These are phyloP conservation scores for Populus simonii DNA, from an alignment of 345 rosid species.

Conservation along the genomic window DNA sequence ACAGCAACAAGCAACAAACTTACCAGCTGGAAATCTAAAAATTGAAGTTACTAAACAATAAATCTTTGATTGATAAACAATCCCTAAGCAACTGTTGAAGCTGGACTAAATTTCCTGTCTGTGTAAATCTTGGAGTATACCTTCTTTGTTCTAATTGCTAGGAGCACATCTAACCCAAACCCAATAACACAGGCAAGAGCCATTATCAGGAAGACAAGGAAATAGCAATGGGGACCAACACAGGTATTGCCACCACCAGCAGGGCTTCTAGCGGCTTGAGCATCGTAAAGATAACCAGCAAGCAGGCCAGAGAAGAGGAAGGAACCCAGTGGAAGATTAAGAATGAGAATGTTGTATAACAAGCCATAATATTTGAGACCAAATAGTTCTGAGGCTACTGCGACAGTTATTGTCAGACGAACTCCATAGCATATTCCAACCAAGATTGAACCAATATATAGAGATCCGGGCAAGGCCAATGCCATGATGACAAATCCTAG, in stretches of 20 bases:
- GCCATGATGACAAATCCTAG: slow-evolving; percentile 51
- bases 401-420: slow-evolving; percentile 43
- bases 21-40: background rate
- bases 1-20: background rate
- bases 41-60: no score
- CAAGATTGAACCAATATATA: slow-evolving; percentile 49
- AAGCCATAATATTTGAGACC: slow-evolving; percentile 55
- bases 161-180: slow-evolving; percentile 39
- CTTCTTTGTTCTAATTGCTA: slow-evolving; percentile 39
- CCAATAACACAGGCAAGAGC: slow-evolving; percentile 41
- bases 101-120: slow-evolving; percentile 6
- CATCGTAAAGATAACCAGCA: slow-evolving; percentile 57
- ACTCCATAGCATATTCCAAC: slow-evolving; percentile 59
- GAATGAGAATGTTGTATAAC: slow-evolving; percentile 49
- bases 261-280: slow-evolving; percentile 34
- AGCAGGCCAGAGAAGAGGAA: slow-evolving; percentile 63
- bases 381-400: slow-evolving; percentile 57
- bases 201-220: slow-evolving; percentile 46
- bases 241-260: slow-evolving; percentile 50
- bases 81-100: background rate
- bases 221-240: slow-evolving; percentile 49
- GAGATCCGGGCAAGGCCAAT: slow-evolving; percentile 50
- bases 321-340: slow-evolving; percentile 50
- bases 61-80: background rate
- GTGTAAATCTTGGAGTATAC: slow-evolving; percentile 31